Base-by-base conservation (phyloP, 441 rosid genomes). In the Hypseocharis bilobata region DNA sequence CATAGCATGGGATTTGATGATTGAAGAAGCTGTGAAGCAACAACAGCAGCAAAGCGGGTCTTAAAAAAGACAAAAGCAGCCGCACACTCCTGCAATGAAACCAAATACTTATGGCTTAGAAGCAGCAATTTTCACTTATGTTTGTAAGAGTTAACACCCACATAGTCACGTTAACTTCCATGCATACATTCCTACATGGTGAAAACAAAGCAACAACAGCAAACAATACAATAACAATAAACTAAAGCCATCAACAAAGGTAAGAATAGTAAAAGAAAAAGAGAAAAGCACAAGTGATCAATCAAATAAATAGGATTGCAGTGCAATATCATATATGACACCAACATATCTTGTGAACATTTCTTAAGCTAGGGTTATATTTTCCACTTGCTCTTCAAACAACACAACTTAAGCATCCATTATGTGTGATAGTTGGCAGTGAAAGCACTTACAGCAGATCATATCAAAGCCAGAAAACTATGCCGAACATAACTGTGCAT, bases 51-150 rank as follows among this genome's bases (percentile, higher is more conserved):
- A 75, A 79, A 85, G 61, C 96, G 95, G 63, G 88, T 86, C 84
- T 83, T 92, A 79, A 88, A 92, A 70, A 86, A 88, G 65, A 92
- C 98, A 82, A 92, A 92, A 59, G 96, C 98, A 13, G 86, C 87
- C 8, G 96, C 77, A 72, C 85, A 77, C 75, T 85, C 91, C 94
- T 87, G 86, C n/a, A 73, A 32, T n/a, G 27, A 44, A 45, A 69
- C 69, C 68, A 51, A 56, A 54, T 3, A 28, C 25, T 20, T 51
- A 65, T 27, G 60, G 25, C 22, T 36, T 62, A 10, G 60, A 49
- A 11, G 45, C 45, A 29, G 49, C 45, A 60, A 58, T 55, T 67
- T 45, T 44, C 57, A 28, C 32, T 47, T 2, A 65, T 69, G 10
- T 51, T 17, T 34, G 32, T 60, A 11, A 1, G 52, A 52, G 61